A percentile compares a stretch with the other conserved stretches of the same genome.
These are phyloP conservation scores for Aureobasidium sp. DNA, from an alignment of 2,329 filamentous ascomycete species.

Conservation along the genomic window DNA sequence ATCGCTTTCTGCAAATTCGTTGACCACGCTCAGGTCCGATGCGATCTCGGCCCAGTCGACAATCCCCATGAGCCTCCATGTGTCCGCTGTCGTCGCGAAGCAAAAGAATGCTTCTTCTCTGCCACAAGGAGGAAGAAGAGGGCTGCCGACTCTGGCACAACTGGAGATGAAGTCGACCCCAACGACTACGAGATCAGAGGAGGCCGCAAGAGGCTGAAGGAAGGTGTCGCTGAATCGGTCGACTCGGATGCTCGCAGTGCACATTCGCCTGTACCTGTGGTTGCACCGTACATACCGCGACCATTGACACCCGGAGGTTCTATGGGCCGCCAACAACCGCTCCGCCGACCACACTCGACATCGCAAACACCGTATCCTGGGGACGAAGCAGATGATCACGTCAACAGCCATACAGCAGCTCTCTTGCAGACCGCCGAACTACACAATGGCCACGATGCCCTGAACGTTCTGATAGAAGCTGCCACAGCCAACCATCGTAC, in stretches of 20 bases:
- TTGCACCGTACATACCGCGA: constrained; percentile 23
- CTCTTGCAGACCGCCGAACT: constrained; percentile 58
- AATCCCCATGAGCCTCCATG: constrained; percentile 91
- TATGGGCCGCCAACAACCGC: constrained; percentile 56
- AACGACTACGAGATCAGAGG: constrained; percentile 63
- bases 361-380: constrained; percentile 26
- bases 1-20: background rate
- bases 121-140: constrained; percentile 89
- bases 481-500: constrained; percentile 46
- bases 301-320: constrained; percentile 61
- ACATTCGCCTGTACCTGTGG: background rate
- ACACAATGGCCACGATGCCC: constrained; percentile 84
- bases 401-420: constrained; percentile 52
- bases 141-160: constrained; percentile 44
- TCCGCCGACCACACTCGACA: constrained; percentile 47
- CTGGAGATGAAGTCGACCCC: constrained; percentile 34
- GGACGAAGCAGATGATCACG: constrained; percentile 47
- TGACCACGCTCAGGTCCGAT: constrained; percentile 41
- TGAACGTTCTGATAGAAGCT: constrained; percentile 86
- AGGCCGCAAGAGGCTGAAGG: constrained; percentile 58
- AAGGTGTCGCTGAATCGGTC: constrained; percentile 35
- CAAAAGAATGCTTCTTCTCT: constrained; percentile 95
- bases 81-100: constrained; percentile 85
- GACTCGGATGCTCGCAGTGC: constrained; percentile 5
- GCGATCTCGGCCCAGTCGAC: constrained; percentile 66